Conservation (phyloP, 2,329 filamentous ascomycete genomes). For the Talaromyces amestolkiae region DNA sequence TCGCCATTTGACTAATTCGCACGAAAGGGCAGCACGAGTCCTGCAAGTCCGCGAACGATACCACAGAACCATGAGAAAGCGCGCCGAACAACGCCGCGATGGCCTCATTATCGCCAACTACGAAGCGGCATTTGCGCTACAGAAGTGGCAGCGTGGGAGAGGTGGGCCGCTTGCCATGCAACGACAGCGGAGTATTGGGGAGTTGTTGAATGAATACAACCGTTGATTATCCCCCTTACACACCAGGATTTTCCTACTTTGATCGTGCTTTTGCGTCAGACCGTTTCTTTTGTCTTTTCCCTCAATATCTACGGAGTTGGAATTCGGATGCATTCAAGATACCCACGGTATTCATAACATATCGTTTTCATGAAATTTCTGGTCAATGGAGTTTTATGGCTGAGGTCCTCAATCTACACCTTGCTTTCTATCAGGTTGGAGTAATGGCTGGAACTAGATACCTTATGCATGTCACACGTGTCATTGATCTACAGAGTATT, state of each 20-base stretch:
- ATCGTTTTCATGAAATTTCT: neutral
- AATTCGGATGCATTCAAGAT: neutral
- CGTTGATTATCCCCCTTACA: neutral
- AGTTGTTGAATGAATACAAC: conserved; percentile 11
- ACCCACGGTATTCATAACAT: neutral
- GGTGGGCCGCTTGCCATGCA: conserved; percentile 11
- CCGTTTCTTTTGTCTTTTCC: neutral
- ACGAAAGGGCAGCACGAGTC: conserved; percentile 14
- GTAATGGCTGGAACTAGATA: neutral
- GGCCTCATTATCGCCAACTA: conserved; percentile 16
- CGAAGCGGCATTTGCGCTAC: conserved; percentile 13
- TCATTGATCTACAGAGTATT: neutral
- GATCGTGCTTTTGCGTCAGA: neutral
- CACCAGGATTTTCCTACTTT: neutral
- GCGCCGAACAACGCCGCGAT: conserved; percentile 17
- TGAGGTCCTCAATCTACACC: neutral
- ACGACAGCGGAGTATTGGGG: conserved; percentile 11
- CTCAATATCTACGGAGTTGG: neutral
- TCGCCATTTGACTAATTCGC: conserved; percentile 13
- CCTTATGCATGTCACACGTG: neutral
- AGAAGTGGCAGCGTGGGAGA: conserved; percentile 13
- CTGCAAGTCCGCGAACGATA: conserved; percentile 7
- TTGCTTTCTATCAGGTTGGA: neutral
- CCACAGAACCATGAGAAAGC: conserved; percentile 11
- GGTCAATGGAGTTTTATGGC: neutral